Percentiles rank a stretch among this genome's conserved stretches.
Conservation (phyloP, 1,284 basidiomycete genomes). For the Ceratobasidium sp. region DNA sequence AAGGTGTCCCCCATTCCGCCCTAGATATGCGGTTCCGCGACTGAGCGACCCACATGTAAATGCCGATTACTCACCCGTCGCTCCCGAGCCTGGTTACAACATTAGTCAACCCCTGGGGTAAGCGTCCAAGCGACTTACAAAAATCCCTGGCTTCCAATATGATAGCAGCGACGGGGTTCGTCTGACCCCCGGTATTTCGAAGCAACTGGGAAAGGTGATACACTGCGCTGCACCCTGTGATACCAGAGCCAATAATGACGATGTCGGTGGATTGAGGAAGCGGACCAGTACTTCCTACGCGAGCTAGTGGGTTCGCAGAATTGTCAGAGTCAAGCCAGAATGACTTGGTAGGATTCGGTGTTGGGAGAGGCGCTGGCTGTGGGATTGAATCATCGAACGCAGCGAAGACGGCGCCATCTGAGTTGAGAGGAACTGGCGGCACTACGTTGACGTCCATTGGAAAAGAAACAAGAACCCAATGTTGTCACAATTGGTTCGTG, state of each 20-base stretch:
- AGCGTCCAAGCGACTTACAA: constrained; percentile 61
- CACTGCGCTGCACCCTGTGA: constrained; percentile 76
- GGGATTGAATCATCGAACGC: constrained; percentile 6
- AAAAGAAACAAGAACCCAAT: not conserved
- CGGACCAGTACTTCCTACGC: constrained; percentile 68
- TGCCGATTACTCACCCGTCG: constrained; percentile 65
- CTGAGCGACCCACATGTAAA: not conserved
- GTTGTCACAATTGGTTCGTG: not conserved
- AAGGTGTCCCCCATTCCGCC: constrained; percentile 82
- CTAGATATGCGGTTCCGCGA: constrained; percentile 54
- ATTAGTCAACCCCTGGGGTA: constrained; percentile 18
- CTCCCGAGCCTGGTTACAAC: constrained; percentile 70
- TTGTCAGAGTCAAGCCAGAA: constrained; percentile 71
- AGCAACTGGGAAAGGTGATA: constrained; percentile 69
- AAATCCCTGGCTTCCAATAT: constrained; percentile 81
- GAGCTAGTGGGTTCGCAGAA: constrained; percentile 70
- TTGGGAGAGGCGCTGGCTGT: constrained; percentile 58
- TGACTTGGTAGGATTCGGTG: constrained; percentile 69
- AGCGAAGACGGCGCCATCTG: constrained; percentile 10
- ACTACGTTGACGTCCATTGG: not conserved
- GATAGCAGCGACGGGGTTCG: constrained; percentile 59
- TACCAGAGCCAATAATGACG: constrained; percentile 80
- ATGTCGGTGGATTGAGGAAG: constrained; percentile 70
- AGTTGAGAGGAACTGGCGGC: constrained; percentile 18
- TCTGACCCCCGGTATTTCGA: constrained; percentile 38